A percentile compares a stretch with the other conserved stretches of the same genome.
These are phyloP conservation scores for Pyrenophora seminiperda DNA, from an alignment of 2,329 filamentous ascomycete species.

Conservation along the genomic window DNA sequence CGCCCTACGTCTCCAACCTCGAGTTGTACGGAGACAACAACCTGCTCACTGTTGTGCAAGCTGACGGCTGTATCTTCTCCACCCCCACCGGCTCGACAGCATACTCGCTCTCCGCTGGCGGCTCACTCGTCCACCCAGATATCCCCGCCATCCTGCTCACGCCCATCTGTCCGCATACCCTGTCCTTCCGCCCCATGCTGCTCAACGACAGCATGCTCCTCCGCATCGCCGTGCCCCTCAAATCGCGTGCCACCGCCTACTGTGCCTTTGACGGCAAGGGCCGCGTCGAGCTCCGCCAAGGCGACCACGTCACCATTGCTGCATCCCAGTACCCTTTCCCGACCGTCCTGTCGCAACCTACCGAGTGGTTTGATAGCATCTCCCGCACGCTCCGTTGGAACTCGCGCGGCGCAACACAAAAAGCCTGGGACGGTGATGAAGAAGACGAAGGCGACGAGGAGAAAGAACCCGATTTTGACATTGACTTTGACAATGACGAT, in stretches of 20 bases:
- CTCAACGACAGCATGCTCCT: conserved; percentile 93
- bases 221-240: conserved; percentile 81
- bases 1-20: conserved; percentile 94
- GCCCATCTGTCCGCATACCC: conserved; percentile 94
- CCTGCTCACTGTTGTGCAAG: conserved; percentile 91
- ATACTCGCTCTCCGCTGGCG: conserved; percentile 93
- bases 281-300: conserved; percentile 87
- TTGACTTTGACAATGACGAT: conserved; percentile 83
- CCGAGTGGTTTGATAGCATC: conserved; percentile 97
- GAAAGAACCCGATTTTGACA: conserved; percentile 78
- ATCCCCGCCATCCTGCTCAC: conserved; percentile 96
- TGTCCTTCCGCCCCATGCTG: conserved; percentile 97
- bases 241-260: conserved; percentile 90
- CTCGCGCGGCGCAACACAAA: conserved; percentile 87
- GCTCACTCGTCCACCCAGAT: conserved; percentile 93
- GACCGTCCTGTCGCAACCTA: conserved; percentile 85
- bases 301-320: conserved; percentile 94
- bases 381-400: conserved; percentile 94
- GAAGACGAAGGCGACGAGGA: conserved; percentile 52
- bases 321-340: conserved; percentile 97
- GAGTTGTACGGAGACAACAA: conserved; percentile 96
- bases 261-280: conserved; percentile 98
- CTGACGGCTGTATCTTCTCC: conserved; percentile 96
- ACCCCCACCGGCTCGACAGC: conserved; percentile 90
- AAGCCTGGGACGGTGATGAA: conserved; percentile 68